phyloP scores from a whole-genome alignment of 192 early-diverging fungal genomes.

The Chytriomyces hyalinus region DNA sequence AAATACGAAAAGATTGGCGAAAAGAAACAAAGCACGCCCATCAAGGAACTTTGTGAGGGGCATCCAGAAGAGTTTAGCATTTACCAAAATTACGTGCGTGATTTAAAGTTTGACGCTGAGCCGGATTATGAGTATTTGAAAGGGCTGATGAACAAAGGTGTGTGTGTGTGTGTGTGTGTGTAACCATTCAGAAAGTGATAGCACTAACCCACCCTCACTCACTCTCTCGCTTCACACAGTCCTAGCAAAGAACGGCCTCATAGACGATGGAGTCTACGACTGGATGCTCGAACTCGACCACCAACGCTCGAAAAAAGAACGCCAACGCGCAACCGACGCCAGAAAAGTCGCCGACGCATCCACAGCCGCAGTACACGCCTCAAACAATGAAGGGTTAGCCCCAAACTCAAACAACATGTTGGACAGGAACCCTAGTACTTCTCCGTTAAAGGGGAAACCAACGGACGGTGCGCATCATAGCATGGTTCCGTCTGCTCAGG shows the following conservation, averaged over 20 bases:
- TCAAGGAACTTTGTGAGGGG: slow-evolving; percentile 92
- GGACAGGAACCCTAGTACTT: not conserved
- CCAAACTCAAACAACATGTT: not conserved
- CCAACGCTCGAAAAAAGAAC: slow-evolving; percentile 53
- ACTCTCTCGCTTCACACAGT: slow-evolving; percentile 28
- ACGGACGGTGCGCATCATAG: not conserved
- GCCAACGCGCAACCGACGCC: slow-evolving; percentile 44
- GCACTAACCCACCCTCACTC: not conserved
- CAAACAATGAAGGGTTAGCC: slow-evolving; percentile 6
- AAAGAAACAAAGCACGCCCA: slow-evolving; percentile 92
- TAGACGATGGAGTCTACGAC: slow-evolving; percentile 92
- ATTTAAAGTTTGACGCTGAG: slow-evolving; percentile 90
- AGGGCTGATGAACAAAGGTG: slow-evolving; percentile 80
- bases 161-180: not conserved
- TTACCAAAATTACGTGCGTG: slow-evolving; percentile 88
- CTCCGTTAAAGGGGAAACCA: not conserved
- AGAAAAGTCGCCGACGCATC: slow-evolving; percentile 14
- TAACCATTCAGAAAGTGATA: not conserved
- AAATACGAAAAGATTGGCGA: slow-evolving; percentile 99
- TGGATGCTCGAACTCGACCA: slow-evolving; percentile 78
- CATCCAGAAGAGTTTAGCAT: slow-evolving; percentile 91
- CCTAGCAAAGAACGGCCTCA: slow-evolving; percentile 63
- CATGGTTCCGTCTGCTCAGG: not conserved
- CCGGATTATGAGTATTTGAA: slow-evolving; percentile 96
- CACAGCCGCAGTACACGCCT: slow-evolving; percentile 20